Conservation (phyloP, 2,329 filamentous ascomycete genomes). For the Atkinsonella texensis region DNA sequence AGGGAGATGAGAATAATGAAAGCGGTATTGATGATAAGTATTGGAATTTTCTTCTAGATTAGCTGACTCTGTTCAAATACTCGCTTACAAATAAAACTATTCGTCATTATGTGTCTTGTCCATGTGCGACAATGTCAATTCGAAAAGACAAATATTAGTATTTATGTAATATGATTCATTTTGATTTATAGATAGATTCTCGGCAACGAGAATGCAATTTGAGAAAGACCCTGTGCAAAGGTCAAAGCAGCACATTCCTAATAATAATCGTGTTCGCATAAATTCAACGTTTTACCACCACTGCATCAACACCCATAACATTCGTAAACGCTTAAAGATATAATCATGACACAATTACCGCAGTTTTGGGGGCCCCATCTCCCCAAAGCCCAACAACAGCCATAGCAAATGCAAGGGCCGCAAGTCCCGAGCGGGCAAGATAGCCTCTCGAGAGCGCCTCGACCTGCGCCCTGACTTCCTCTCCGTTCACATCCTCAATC, state of each 20-base stretch:
- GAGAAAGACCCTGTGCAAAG: neutral
- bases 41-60: neutral
- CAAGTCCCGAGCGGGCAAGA: slow-evolving; percentile 39
- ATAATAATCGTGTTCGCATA: neutral
- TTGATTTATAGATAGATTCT: neutral
- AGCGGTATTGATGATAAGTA: slow-evolving; percentile 4
- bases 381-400: slow-evolving; percentile 56
- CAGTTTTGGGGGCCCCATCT: slow-evolving; percentile 35
- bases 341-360: slow-evolving; percentile 21
- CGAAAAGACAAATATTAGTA: neutral
- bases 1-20: slow-evolving; percentile 8
- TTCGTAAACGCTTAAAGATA: neutral
- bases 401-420: slow-evolving; percentile 46
- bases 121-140: too few relatives aligned
- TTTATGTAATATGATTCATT: neutral
- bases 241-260: neutral
- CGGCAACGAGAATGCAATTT: neutral
- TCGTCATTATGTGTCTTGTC: neutral
- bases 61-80: neutral
- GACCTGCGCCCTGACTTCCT: slow-evolving; percentile 46
- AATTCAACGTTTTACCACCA: neutral
- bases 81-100: neutral
- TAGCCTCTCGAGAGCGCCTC: slow-evolving; percentile 43
- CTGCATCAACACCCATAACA: neutral
- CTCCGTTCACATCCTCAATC: slow-evolving; percentile 43